A percentile compares a stretch with the other conserved stretches of the same genome.
Conservation (phyloP, 352 stramenopile species). For the Phytophthora meadii region DNA sequence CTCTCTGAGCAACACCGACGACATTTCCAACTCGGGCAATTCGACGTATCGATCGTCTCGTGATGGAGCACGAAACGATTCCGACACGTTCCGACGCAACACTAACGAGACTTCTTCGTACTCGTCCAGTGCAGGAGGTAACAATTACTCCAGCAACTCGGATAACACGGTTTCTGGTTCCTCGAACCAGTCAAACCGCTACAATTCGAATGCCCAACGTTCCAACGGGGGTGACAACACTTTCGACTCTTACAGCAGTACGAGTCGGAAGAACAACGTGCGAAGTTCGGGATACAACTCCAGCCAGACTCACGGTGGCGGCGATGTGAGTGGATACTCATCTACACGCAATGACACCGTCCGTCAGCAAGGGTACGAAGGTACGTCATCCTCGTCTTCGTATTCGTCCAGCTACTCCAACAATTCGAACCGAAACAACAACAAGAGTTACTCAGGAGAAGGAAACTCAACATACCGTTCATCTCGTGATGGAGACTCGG, state of each 20-base stretch:
- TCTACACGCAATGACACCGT: no score
- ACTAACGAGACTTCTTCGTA: neutral
- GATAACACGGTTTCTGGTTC: neutral
- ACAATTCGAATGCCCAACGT: neutral
- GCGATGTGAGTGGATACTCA: no score
- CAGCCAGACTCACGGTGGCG: no score
- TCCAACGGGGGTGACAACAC: neutral
- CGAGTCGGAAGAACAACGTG: no score
- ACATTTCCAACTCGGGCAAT: neutral
- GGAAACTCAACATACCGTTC: neutral
- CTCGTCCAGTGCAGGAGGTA: constrained; percentile 2
- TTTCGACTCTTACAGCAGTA: no score
- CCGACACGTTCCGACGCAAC: neutral
- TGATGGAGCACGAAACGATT: constrained; percentile 1
- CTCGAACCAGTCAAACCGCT: neutral
- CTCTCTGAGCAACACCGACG: neutral
- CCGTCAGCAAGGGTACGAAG: no score
- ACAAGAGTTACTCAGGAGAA: neutral
- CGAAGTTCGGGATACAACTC: no score
- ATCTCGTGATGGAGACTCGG: neutral
- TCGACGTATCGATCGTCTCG: constrained; percentile 6
- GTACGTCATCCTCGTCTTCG: no score
- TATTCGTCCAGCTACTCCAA: no score
- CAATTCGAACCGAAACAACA: neutral
- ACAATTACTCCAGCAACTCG: neutral